Base-by-base conservation (phyloP, 352 stramenopile species). In the Peronosclerospora sorghi region DNA sequence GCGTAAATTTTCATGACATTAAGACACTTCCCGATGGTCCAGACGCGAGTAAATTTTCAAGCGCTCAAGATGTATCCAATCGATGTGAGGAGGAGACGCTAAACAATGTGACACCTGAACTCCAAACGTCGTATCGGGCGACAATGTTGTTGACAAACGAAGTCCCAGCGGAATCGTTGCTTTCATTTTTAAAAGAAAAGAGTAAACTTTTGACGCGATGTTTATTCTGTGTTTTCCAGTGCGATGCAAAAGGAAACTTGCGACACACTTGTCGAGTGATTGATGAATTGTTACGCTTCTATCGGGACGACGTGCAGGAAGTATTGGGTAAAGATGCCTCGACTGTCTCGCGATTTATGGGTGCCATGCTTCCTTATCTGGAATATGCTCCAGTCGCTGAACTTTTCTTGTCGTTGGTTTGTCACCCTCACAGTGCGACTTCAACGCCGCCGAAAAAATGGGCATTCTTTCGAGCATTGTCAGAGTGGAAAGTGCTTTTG, bases 131-230 rank as follows among this genome's bases (percentile, higher is more conserved):
- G 36, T 90, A 86, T 62, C 71, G 74, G 41, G 85, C 82, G 32
- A 95, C 83, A 35, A 93, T 95, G 80, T 54, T 96, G 52, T 62
- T 96, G 36, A 85, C 83, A 30, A 91, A 80, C 57, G 81, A 92
- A 35, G 76, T 95, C 45, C 60, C 78, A 32, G 73, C 70, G 14
- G 82, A 95, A 35, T 59, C 68, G 48, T 58, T 94, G 46, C 62
- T 91, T 21, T 75, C 67, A 44, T 94, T 94, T 54, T 57, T 96
- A 7, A 57, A 58, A 23, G 75, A 81, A 53, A 92, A 92, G 52
- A 79, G 62, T 53, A 70, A 78, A 35, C 46, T 91, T 21, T 61
- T 96, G 2, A 76, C 78, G 26, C 72, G 69, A 39, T 83, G 76
- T 47, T 53, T 96, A 21, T 93, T 96, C 53, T 56, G 65, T 27